These are phyloP conservation scores for Phaeoacremonium minimum DNA, from an alignment of 2,329 filamentous ascomycete species.

Conservation along the genomic window DNA sequence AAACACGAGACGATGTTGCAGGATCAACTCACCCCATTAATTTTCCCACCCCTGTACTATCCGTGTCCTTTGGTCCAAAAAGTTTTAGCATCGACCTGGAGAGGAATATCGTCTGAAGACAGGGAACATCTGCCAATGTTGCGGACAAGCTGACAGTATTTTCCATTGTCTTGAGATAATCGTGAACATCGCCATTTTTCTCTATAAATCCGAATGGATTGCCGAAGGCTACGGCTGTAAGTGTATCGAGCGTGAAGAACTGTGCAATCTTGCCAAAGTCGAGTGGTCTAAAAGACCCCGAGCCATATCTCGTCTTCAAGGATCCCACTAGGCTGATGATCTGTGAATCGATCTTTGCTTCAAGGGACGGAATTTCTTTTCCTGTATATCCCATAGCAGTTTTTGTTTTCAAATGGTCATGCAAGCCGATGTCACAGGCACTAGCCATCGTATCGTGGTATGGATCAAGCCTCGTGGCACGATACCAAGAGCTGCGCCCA, in stretches of 20 bases:
- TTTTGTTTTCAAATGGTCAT: slow-evolving; percentile 10
- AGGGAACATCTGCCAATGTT: slow-evolving; percentile 7
- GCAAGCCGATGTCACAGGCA: slow-evolving; percentile 10
- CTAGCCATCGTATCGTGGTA: slow-evolving; percentile 15
- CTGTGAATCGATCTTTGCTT: slow-evolving; percentile 8
- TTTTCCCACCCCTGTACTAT: slow-evolving; percentile 7
- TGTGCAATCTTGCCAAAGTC: slow-evolving; percentile 12
- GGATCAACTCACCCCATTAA: no score
- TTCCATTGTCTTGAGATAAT: slow-evolving; percentile 10
- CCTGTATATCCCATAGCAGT: slow-evolving; percentile 9
- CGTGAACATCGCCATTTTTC: slow-evolving; percentile 10
- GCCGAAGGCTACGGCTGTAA: slow-evolving; percentile 7
- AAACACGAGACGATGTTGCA: no score
- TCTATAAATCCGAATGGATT: slow-evolving; percentile 10
- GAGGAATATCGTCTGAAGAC: slow-evolving; percentile 9
- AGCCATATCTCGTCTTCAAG: slow-evolving; percentile 5
- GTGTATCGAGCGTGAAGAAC: slow-evolving; percentile 7
- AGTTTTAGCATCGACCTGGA: slow-evolving; percentile 6
- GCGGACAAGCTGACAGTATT: slow-evolving; percentile 5
- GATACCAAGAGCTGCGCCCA: slow-evolving; percentile 6
- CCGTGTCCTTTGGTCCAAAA: slow-evolving; percentile 9
- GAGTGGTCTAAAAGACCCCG: slow-evolving; percentile 3
- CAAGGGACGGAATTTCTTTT: slow-evolving; percentile 11
- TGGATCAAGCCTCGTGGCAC: slow-evolving; percentile 5
- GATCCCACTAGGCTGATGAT: slow-evolving; percentile 6